These are phyloP conservation scores for Brassica juncea DNA, from an alignment of 345 rosid species.

Conservation along the genomic window DNA sequence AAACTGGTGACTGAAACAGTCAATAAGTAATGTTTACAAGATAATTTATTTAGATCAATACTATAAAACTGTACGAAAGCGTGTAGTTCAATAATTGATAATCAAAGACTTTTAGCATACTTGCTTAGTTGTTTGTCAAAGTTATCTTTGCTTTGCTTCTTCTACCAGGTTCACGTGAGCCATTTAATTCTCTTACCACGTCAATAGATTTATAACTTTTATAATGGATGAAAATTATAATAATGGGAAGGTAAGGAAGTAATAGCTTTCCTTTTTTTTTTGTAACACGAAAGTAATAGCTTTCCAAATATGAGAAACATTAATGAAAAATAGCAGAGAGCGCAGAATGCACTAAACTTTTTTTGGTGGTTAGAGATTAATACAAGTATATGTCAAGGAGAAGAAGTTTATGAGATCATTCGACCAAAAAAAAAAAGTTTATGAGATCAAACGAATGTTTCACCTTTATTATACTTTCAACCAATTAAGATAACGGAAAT, in stretches of 20 bases:
- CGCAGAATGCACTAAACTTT: constrained; percentile 14
- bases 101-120: constrained; percentile 33
- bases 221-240: background rate
- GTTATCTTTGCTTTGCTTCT: constrained; percentile 44
- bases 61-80: constrained; percentile 12
- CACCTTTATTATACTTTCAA: background rate
- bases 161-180: constrained; percentile 38
- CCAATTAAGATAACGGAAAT: background rate
- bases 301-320: constrained; percentile 5
- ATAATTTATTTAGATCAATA: background rate
- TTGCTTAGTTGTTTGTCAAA: constrained; percentile 40
- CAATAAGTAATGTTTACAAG: background rate
- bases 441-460: background rate
- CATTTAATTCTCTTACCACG: constrained; percentile 23
- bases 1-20: constrained; percentile 18
- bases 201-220: constrained; percentile 35
- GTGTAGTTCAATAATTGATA: constrained; percentile 38
- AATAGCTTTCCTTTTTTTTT: background rate
- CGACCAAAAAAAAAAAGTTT: too few relatives aligned
- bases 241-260: constrained; percentile 2
- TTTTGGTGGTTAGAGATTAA: constrained; percentile 21
- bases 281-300: background rate
- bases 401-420: constrained; percentile 1
- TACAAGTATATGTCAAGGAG: constrained; percentile 32
- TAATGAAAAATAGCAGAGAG: background rate